Conservation (phyloP, 768 basidiomycete genomes). For the Sarcomyxa edulis region DNA sequence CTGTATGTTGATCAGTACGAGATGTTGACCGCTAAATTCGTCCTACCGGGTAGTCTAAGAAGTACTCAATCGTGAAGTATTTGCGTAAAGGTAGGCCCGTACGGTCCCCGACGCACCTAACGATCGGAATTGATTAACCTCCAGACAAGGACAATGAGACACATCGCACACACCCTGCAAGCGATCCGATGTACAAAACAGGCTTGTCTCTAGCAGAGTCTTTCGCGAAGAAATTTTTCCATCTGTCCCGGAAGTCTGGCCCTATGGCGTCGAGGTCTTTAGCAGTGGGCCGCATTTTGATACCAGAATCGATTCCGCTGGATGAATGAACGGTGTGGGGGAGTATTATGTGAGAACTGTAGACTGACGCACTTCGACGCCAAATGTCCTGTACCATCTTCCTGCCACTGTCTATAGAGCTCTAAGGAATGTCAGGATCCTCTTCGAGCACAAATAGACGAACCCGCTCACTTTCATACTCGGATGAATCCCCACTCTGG, state of each 20-base stretch:
- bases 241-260: slow-evolving; percentile 39
- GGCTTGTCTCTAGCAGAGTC: slow-evolving; percentile 58
- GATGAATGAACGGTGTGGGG: too few relatives aligned
- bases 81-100: slow-evolving; percentile 15
- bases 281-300: slow-evolving; percentile 48
- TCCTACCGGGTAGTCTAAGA: slow-evolving; percentile 10
- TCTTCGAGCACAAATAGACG: slow-evolving; percentile 3
- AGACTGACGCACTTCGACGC: slow-evolving; percentile 56
- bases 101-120: slow-evolving; percentile 15
- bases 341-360: too few relatives aligned
- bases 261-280: slow-evolving; percentile 46
- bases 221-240: slow-evolving; percentile 44
- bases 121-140: background rate
- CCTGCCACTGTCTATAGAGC: slow-evolving; percentile 20
- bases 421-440: slow-evolving; percentile 14
- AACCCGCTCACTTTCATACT: slow-evolving; percentile 31
- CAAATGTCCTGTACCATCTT: slow-evolving; percentile 40
- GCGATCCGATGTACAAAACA: slow-evolving; percentile 35
- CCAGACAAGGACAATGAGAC: background rate
- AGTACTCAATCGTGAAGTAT: slow-evolving; percentile 16
- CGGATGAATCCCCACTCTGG: slow-evolving; percentile 31
- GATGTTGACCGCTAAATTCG: too few relatives aligned
- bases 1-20: slow-evolving; percentile 21
- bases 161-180: slow-evolving; percentile 34
- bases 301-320: slow-evolving; percentile 50